Evolutionary conservation across 345 rosid species (phyloP), one percentile per base, ranked within the genome.

Genomic region (Euphorbia pulcherrima): DNA sequence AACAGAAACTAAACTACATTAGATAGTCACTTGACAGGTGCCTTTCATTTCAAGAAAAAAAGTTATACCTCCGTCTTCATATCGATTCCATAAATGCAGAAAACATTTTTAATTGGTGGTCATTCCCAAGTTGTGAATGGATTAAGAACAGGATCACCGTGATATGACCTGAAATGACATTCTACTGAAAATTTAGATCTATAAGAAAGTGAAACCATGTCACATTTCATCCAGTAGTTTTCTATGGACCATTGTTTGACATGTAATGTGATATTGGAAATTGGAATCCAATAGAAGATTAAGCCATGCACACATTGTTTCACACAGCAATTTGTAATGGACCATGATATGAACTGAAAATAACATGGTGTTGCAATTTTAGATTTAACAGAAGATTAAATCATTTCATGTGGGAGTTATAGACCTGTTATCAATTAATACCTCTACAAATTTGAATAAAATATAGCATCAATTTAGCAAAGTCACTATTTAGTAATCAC

Each of bases 121-220:
- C 99, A 88, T 59, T 94, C 99, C 97, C 97, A 94, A 54, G 99
- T 96, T 50, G 96, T 83, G 35, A 94, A 89, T 72, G 99, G 97
- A 84, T 94, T 91, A 69, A 88, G 72, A 75, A 94, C 89, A 76
- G 92, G 96, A 81, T 94, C 92, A 60, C 77, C 79, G 70, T 82
- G 96, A 81, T 94, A 91, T 75, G 84, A 84, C 87, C 99, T 94
- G 88, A 57, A 72, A 83, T n/a, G n/a, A n/a, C n/a, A n/a, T n/a
- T n/a, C n/a, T n/a, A n/a, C n/a, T n/a, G n/a, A n/a, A n/a, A n/a
- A n/a, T n/a, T n/a, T n/a, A n/a, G n/a, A n/a, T n/a, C n/a, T n/a
- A n/a, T n/a, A n/a, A n/a, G n/a, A n/a, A n/a, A n/a, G n/a, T 30
- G 29, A 27, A 26, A 50, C 47, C 16, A 0, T 23, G 52, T 12